These are phyloP conservation scores for Aspergillus tubingensis DNA, from an alignment of 2,329 filamentous ascomycete genomes.

Conservation along the genomic window DNA sequence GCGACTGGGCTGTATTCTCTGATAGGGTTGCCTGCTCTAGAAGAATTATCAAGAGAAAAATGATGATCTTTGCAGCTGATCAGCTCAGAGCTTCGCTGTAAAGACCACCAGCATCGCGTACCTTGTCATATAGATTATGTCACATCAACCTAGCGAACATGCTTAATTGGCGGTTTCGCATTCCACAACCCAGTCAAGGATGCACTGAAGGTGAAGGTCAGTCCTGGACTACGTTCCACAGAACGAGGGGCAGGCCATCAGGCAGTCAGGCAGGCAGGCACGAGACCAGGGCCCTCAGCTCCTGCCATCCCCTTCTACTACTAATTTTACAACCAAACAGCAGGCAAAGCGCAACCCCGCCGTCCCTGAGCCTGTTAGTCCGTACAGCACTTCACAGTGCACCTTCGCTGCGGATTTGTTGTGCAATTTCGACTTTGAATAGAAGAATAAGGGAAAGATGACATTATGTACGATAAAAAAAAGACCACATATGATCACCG, in stretches of 20 bases:
- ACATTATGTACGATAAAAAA: slow-evolving; percentile 2
- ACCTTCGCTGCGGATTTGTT: too few species aligned
- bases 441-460: not conserved
- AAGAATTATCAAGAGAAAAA: too few species aligned
- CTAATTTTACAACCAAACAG: not conserved
- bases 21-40: not conserved
- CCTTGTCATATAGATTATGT: slow-evolving; percentile 8
- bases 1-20: too few species aligned
- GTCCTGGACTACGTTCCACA: not conserved
- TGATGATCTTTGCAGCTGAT: not conserved
- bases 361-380: too few species aligned
- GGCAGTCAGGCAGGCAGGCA: not conserved
- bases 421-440: not conserved
- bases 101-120: not conserved
- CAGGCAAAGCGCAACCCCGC: too few species aligned
- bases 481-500: slow-evolving; percentile 12
- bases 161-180: slow-evolving; percentile 4
- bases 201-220: not conserved
- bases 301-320: not conserved
- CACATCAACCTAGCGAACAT: not conserved
- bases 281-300: not conserved
- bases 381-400: too few species aligned
- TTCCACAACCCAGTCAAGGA: slow-evolving; percentile 7
- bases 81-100: not conserved
- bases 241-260: not conserved